Base-by-base conservation (phyloP, 139 green algal species). In the Volvox reticuliferus region DNA sequence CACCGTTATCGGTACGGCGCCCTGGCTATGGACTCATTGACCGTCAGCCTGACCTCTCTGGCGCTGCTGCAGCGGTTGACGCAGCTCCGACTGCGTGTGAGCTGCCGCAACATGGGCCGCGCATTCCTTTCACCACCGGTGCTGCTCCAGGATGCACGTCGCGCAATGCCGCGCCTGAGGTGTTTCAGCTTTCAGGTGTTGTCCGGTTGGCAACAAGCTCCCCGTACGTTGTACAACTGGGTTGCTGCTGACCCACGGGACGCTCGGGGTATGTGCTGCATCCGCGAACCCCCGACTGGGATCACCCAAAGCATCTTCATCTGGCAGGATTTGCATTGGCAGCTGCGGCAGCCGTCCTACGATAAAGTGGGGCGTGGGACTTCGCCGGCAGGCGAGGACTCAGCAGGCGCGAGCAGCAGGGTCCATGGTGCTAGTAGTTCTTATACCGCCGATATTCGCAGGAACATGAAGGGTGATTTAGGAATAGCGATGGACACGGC, bases 141-240 rank as follows among this genome's bases (percentile, higher is more conserved):
- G 16, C 85, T 89, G 37, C 69, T 89, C 44, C 33, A n/a, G 44
- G 37, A 33, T 1, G 69, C 69, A 71, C 69, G 69, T 17, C 6
- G 5, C 21, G 44, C 26, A 14, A 36, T 75, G 33, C 85, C 85
- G 26, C 85, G 85, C 17, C 85, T 89, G 68, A 36, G 44, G n/a
- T 50, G 44, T 36, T 89, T 89, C 85, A 26, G 2, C 37, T 73
- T 89, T 26, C 85, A 55, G 3, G 69, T 55, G 36, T 16, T 82
- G 44, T 89, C 85, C 0, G 69, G 78, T 9, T 89, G 85, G 85
- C 85, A 89, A 50, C 12, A 1, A 14, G 16, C 16, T 36, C 85
- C 71, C 26, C 44, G 63, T 44, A 89, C 85, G n/a, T 71, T 89
- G 33, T 89, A 89, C 85, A 89, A 89, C 69, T 89, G 85, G 85